These are phyloP conservation scores for Medicago arabica DNA, from an alignment of 306 rosid genomes.

Conservation along the genomic window DNA sequence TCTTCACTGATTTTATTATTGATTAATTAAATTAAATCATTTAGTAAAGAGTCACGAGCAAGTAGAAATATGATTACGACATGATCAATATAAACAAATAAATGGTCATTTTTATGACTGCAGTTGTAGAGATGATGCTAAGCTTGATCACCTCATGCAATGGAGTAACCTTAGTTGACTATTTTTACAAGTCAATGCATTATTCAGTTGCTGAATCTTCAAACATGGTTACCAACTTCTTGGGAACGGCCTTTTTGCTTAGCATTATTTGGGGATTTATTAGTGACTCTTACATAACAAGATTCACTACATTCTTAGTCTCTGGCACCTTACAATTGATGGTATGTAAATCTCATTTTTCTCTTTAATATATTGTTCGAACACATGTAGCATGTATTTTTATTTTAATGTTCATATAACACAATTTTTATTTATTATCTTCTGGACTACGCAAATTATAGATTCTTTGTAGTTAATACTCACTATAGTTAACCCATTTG, in stretches of 20 bases:
- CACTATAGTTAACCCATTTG: no score
- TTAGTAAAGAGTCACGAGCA: no score
- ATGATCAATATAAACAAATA: neutral
- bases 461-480: no score
- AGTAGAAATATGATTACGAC: neutral
- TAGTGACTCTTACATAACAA: slow-evolving; percentile 50
- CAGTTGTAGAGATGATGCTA: slow-evolving; percentile 45
- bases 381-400: no score
- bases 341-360: slow-evolving; percentile 8
- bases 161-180: slow-evolving; percentile 42
- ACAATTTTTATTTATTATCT: no score
- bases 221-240: slow-evolving; percentile 54
- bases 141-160: slow-evolving; percentile 42
- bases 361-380: neutral
- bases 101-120: neutral
- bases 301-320: no score
- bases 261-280: slow-evolving; percentile 51
- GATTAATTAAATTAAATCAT: no score
- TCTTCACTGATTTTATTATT: no score
- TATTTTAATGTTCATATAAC: neutral
- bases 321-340: slow-evolving; percentile 34
- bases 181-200: slow-evolving; percentile 48
- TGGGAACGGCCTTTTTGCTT: slow-evolving; percentile 48
- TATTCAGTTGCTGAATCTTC: slow-evolving; percentile 47
- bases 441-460: no score